Percentiles rank a stretch among this genome's conserved stretches.
These are phyloP conservation scores for Fomitopsis serialis DNA, from an alignment of 768 basidiomycete genomes.

Conservation along the genomic window DNA sequence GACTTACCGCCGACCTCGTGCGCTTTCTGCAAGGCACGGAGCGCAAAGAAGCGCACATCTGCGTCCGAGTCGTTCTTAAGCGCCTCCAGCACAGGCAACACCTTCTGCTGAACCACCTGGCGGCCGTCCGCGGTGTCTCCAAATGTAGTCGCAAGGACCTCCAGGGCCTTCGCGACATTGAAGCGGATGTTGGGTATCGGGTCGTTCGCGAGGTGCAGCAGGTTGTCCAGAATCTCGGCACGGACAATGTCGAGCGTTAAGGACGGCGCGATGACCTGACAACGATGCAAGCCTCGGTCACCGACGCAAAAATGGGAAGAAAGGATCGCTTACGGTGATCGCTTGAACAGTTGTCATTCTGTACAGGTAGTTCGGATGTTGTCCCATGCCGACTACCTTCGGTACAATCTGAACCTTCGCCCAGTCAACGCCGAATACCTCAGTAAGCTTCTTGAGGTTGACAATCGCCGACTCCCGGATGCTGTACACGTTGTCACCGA, in stretches of 20 bases:
- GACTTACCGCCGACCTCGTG: conserved; percentile 33
- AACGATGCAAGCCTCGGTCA: conserved; percentile 4
- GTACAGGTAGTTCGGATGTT: conserved; percentile 94
- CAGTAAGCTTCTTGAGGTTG: conserved; percentile 94
- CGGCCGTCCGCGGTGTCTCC: conserved; percentile 61
- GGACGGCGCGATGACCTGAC: conserved; percentile 90
- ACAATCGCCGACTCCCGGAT: conserved; percentile 98
- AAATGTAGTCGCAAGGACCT: conserved; percentile 76
- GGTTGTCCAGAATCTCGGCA: conserved; percentile 76
- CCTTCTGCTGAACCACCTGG: conserved; percentile 65
- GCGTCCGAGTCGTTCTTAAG: conserved; percentile 88
- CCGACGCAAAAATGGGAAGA: neutral
- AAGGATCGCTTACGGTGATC: conserved; percentile 67
- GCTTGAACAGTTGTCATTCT: conserved; percentile 99
- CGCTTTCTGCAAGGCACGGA: conserved; percentile 67
- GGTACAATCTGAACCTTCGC: conserved; percentile 90
- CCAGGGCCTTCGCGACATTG: conserved; percentile 94
- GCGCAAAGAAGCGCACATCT: conserved; percentile 93
- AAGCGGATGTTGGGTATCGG: conserved; percentile 99
- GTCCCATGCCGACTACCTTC: conserved; percentile 95
- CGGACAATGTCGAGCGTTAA: conserved; percentile 80
- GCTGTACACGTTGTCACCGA: conserved; percentile 96
- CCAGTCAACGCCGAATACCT: conserved; percentile 99
- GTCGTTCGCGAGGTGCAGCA: conserved; percentile 79
- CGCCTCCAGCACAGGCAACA: conserved; percentile 81